Evolutionary conservation across 345 rosid genomes (phyloP).

Genomic region (Eucalyptus erythrocorys): DNA sequence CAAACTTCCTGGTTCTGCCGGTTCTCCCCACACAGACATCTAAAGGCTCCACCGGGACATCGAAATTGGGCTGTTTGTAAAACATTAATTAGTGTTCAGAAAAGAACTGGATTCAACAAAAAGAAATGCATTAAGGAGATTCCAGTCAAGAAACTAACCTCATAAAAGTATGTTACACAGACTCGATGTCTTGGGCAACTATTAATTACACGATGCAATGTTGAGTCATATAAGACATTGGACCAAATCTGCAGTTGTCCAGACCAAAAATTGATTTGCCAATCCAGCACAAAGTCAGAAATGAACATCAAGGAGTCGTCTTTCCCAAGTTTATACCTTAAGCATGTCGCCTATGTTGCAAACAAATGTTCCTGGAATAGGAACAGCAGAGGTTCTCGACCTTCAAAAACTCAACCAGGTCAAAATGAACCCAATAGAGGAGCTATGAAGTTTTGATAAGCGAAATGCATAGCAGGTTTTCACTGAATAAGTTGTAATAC

Average conservation of each 20-base stretch:
- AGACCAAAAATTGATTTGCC: not conserved
- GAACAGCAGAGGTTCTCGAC: constrained; percentile 78
- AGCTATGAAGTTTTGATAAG: not conserved
- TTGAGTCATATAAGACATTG: constrained; percentile 77
- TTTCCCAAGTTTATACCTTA: constrained; percentile 32
- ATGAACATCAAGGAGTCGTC: not conserved
- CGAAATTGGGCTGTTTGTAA: constrained; percentile 44
- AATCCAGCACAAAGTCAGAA: not conserved
- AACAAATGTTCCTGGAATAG: constrained; percentile 69
- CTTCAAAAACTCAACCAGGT: constrained; percentile 14
- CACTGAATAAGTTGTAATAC: not conserved
- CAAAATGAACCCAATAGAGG: not conserved
- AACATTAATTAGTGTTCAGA: not conserved
- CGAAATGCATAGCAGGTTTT: not conserved
- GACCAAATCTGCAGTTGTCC: constrained; percentile 47
- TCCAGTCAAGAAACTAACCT: constrained; percentile 28
- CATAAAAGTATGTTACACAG: constrained; percentile 63
- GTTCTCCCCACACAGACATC: constrained; percentile 42
- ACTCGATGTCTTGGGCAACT: constrained; percentile 44
- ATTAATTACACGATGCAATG: constrained; percentile 67
- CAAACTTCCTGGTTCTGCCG: constrained; percentile 33
- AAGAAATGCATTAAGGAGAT: not conserved
- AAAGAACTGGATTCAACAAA: not conserved
- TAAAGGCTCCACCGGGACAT: constrained; percentile 65
- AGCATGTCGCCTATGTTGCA: constrained; percentile 97